Percentiles rank a stretch among this genome's conserved stretches.
Conservation (phyloP, 108 stramenopile genomes). For the Skeletonema costatum region DNA sequence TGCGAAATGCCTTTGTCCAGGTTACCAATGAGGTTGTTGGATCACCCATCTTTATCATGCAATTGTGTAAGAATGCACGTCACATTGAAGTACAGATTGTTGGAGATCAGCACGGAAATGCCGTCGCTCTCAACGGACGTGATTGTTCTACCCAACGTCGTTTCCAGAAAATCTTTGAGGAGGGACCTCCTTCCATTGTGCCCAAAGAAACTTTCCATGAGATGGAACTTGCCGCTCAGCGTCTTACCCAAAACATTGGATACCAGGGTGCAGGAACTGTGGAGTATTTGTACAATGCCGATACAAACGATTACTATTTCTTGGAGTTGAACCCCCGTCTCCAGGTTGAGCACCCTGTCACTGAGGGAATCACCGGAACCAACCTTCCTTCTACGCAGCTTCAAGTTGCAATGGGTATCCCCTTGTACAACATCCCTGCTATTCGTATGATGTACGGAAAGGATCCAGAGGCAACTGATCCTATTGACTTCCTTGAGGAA, state of each 20-base stretch:
- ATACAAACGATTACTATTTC: constrained; percentile 94
- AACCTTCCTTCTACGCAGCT: constrained; percentile 95
- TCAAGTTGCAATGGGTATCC: constrained; percentile 99
- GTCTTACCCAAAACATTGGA: constrained; percentile 93
- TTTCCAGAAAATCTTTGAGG: constrained; percentile 99
- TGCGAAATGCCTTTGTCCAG: constrained; percentile 84
- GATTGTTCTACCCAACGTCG: constrained; percentile 99
- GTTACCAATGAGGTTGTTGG: constrained; percentile 95
- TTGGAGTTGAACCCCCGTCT: constrained; percentile 98
- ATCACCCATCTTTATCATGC: constrained; percentile 98
- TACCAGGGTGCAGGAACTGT: constrained; percentile 99
- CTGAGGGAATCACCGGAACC: constrained; percentile 89
- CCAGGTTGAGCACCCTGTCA: constrained; percentile 97
- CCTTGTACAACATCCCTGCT: constrained; percentile 92
- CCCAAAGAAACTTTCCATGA: constrained; percentile 86
- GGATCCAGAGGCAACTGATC: constrained; percentile 75
- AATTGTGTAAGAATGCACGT: constrained; percentile 97
- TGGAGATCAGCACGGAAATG: constrained; percentile 97
- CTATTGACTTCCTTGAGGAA: constrained; percentile 93
- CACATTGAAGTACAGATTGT: constrained; percentile 99
- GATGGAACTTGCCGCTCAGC: constrained; percentile 95
- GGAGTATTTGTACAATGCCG: constrained; percentile 97
- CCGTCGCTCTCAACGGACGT: constrained; percentile 94
- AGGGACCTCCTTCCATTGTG: constrained; percentile 93
- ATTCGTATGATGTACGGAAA: constrained; percentile 88